Base-by-base conservation (phyloP, 805 yeast species). In the Lachancea waltii region DNA sequence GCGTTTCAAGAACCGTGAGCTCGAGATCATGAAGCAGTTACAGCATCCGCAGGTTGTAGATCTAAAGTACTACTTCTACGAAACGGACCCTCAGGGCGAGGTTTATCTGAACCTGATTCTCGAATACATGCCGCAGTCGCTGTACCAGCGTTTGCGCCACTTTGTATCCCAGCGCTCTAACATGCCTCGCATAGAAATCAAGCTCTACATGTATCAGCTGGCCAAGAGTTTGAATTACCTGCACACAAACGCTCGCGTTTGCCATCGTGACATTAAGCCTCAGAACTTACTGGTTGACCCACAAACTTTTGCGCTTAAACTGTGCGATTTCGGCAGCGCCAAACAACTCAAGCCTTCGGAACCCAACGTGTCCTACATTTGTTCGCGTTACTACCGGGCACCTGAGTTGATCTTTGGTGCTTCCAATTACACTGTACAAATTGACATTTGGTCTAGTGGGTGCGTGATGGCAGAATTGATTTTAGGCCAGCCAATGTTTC, bases 361-460 rank as follows among this genome's bases (percentile, higher is more conserved):
- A 61, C 95, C 96, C 30, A 92, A 90, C 58, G 97, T 92, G 18
- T 82, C 95, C 6, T 92, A 92, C 62, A 92, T 92, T 36, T 92
- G 98, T 64, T 87, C 97, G 14, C 74, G 98, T 51, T 92, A 90
- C 65, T 92, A 92, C 64, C 72, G 98, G 41, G 98, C 98, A 5
- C 98, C 98, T 0, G 98, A 92, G 64, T 75, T 92, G 51, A 92
- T 92, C 44, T 92, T 92, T 67, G 98, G 97, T 14, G 95, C 97
- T 10, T 83, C 95, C 19, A 85, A 89, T 63, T 92, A 92, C 37
- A 86, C 97, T 6, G 87, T 97, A 21, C 89, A 90, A 62, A 92
- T 92, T 48, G 98, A 92, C 60, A 77, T 92, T 33, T 92, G 98
- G 98, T 85, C 95, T 10, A 86, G 95, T 10, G 96, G 95, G 15